Conservation (phyloP, 495 filamentous ascomycete species). For the Margaritispora aquatica region DNA sequence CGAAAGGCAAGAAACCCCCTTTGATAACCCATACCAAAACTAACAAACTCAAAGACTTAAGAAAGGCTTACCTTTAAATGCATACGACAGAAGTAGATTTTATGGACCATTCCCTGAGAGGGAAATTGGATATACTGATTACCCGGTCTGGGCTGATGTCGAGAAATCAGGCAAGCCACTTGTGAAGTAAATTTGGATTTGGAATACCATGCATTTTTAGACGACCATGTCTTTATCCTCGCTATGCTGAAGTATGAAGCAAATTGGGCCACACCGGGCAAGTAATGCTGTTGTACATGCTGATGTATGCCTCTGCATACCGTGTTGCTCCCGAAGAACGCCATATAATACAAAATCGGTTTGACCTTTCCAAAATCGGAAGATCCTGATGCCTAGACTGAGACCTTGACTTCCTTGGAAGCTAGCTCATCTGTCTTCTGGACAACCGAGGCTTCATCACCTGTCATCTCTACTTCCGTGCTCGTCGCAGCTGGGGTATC, state of each 20-base stretch:
- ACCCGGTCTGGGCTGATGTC: conserved; percentile 22
- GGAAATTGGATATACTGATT: conserved; percentile 58
- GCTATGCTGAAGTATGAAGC: conserved; percentile 2
- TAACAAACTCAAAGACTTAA: conserved; percentile 33
- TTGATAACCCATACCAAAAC: background rate
- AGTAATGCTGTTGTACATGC: background rate
- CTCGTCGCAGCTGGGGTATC: conserved; percentile 4
- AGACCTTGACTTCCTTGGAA: background rate
- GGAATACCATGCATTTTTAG: background rate
- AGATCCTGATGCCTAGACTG: too few species aligned
- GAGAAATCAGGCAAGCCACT: conserved; percentile 15
- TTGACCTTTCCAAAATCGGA: too few species aligned
- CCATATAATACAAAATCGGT: too few species aligned
- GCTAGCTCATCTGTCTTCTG: background rate
- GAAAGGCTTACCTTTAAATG: conserved; percentile 45
- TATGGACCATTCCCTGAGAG: conserved; percentile 41
- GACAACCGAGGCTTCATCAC: background rate
- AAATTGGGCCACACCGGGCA: background rate
- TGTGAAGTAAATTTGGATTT: conserved; percentile 1
- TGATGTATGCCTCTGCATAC: background rate
- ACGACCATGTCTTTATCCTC: background rate
- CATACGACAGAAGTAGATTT: conserved; percentile 54
- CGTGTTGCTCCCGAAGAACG: background rate
- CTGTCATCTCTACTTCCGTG: conserved; percentile 8
- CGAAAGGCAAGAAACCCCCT: conserved; percentile 10